Conservation (phyloP, 2,329 filamentous ascomycete genomes). For the Colletotrichum viniferum region DNA sequence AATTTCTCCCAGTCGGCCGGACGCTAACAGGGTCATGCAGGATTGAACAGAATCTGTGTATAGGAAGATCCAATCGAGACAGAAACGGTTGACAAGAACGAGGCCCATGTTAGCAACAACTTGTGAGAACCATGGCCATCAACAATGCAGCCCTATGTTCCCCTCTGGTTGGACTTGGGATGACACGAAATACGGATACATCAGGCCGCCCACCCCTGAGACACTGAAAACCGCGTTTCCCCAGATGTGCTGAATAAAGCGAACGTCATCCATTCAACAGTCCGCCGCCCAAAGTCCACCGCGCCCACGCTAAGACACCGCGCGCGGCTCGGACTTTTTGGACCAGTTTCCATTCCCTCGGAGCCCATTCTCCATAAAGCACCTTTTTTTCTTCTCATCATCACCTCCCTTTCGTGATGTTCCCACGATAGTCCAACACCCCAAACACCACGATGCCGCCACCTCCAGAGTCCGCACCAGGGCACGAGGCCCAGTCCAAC, state of each 20-base stretch:
- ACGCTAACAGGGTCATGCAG: background rate
- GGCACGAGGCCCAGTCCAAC: background rate
- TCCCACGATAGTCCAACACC: background rate
- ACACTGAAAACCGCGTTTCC: background rate
- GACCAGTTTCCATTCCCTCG: background rate
- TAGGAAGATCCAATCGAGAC: background rate
- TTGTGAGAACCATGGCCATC: background rate
- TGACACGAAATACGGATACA: background rate
- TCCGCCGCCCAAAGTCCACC: background rate
- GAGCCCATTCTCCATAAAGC: background rate
- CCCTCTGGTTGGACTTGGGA: background rate
- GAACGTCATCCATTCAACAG: background rate
- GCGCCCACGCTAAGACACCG: background rate
- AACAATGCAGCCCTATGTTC: background rate
- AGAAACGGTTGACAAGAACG: background rate
- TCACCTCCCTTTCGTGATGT: background rate
- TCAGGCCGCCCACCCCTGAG: background rate
- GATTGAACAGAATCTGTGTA: too few relatives aligned
- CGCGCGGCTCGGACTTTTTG: background rate
- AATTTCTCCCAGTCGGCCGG: background rate
- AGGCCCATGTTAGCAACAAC: too few relatives aligned
- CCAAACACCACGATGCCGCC: background rate
- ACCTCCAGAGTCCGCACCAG: background rate
- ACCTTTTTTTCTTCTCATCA: background rate
- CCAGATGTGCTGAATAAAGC: background rate